Conservation (phyloP, 768 basidiomycete genomes). For the Leucocoprinus leucothites region DNA sequence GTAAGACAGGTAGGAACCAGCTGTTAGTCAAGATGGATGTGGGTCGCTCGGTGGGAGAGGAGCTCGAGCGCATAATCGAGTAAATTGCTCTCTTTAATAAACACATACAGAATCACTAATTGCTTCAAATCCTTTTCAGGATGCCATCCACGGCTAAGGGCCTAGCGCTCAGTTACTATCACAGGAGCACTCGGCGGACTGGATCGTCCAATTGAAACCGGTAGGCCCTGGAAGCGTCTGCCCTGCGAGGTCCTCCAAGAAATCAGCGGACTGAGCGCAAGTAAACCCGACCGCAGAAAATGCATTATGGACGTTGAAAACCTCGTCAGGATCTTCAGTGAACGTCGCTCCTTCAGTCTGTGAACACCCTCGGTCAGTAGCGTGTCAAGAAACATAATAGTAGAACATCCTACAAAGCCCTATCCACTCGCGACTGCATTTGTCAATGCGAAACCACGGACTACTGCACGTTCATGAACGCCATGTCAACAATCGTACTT, state of each 20-base stretch:
- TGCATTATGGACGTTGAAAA: constrained; percentile 1
- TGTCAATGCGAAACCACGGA: background rate
- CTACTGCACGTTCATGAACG: no score
- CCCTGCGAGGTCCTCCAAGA: background rate
- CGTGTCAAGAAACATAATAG: background rate
- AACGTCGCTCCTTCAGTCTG: background rate
- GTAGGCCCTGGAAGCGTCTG: background rate
- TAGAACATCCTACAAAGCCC: background rate
- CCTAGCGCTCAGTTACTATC: background rate
- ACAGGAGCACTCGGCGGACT: background rate
- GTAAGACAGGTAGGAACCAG: no score
- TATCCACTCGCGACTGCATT: background rate
- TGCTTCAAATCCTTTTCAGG: no score
- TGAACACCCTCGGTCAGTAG: background rate
- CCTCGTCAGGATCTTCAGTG: constrained; percentile 1
- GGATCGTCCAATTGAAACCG: constrained; percentile 4
- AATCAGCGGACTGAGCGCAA: background rate
- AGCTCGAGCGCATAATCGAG: no score
- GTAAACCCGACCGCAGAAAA: background rate
- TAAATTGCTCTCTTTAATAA: no score
- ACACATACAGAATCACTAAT: no score
- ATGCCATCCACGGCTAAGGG: no score
- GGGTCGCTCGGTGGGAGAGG: no score
- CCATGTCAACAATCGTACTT: no score
- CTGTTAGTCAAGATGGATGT: no score